phyloP scores from a whole-genome alignment of 495 filamentous ascomycete species.

The Neurospora hispaniola region DNA sequence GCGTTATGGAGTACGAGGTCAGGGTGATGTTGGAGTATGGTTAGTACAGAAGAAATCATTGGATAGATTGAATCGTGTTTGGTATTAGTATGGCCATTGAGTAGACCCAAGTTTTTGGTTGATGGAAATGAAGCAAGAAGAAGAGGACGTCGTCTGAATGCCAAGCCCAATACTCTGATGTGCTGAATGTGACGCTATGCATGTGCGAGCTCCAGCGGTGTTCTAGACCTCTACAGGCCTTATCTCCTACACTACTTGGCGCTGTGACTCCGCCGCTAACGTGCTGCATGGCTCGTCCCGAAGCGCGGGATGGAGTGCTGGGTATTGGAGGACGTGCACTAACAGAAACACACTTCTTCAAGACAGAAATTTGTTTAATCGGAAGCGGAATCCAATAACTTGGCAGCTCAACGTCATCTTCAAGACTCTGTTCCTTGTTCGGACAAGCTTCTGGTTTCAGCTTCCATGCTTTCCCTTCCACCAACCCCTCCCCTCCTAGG shows the following conservation, averaged over 20 bases:
- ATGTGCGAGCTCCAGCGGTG: not conserved
- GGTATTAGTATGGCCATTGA: accelerated
- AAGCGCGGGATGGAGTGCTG: not conserved
- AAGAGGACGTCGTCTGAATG: no score
- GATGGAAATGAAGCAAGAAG: not conserved
- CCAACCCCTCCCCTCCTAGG: not conserved
- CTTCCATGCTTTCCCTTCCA: not conserved
- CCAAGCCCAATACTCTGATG: not conserved
- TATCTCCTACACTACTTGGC: not conserved
- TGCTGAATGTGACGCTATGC: not conserved
- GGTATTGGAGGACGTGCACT: not conserved
- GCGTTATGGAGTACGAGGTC: not conserved
- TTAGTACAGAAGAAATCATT: accelerated
- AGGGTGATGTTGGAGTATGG: not conserved
- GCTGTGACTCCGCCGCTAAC: not conserved
- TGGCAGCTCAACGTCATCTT: not conserved
- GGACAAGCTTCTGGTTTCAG: not conserved
- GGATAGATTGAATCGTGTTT: not conserved
- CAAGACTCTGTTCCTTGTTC: not conserved
- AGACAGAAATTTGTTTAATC: not conserved
- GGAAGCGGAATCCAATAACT: not conserved
- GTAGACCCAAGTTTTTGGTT: not conserved
- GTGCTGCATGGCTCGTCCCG: not conserved
- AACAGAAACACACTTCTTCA: accelerated
- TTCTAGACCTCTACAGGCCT: not conserved